These are phyloP conservation scores for Dimocarpus longan DNA, from an alignment of 345 rosid genomes.

Conservation along the genomic window DNA sequence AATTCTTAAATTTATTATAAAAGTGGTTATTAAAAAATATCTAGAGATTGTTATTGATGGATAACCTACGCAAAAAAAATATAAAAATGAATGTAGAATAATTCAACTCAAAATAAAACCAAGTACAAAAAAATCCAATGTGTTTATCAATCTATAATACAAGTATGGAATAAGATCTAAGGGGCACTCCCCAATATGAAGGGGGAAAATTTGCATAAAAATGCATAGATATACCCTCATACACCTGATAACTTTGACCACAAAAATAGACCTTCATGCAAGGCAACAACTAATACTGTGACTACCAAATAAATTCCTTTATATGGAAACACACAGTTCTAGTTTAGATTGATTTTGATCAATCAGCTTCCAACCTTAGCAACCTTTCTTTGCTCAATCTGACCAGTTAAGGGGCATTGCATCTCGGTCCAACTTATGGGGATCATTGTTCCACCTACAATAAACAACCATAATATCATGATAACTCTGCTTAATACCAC, in stretches of 20 bases:
- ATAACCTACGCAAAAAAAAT: no score
- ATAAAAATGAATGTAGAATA: background rate
- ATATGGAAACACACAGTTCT: background rate
- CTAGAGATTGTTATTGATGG: no score
- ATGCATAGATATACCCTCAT: background rate
- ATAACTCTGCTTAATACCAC: background rate
- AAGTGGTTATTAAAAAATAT: no score
- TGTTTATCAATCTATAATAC: background rate
- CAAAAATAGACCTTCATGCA: background rate
- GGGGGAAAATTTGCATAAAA: background rate
- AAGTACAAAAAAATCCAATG: background rate
- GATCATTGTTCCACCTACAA: constrained; percentile 80
- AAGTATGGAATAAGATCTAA: background rate
- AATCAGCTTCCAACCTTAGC: constrained; percentile 70
- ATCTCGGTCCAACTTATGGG: constrained; percentile 96
- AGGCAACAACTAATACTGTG: background rate
- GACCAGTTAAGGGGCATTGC: constrained; percentile 91
- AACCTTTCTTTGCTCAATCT: constrained; percentile 83
- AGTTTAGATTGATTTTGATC: background rate
- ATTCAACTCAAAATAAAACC: no score
- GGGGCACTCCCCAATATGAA: background rate
- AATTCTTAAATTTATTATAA: no score
- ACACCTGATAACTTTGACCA: background rate
- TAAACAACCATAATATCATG: constrained; percentile 15
- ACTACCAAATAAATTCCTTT: background rate